Percentiles rank a stretch among this genome's conserved stretches.
These are phyloP conservation scores for sunflower (Helianthus annuus) DNA, from an alignment of 129 eudicot species.

Conservation along the genomic window DNA sequence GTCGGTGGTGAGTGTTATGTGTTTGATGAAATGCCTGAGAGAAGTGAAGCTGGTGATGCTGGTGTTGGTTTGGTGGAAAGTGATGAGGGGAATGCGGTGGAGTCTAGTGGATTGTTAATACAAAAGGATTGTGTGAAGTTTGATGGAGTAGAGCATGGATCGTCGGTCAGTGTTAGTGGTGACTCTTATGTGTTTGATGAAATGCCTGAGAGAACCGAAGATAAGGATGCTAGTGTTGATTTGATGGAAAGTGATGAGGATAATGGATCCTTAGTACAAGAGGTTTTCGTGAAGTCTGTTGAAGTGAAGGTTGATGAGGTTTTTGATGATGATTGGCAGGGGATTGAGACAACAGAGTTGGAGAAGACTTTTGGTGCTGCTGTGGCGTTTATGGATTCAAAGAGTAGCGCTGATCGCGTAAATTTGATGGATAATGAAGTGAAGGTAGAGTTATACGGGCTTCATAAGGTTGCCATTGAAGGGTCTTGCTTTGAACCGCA, in stretches of 20 bases:
- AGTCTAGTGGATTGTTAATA: too few relatives aligned
- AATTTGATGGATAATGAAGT: constrained; percentile 42
- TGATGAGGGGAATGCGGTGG: too few relatives aligned
- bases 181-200: constrained; percentile 54
- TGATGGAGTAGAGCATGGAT: constrained; percentile 21
- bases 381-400: constrained; percentile 51
- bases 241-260: too few relatives aligned
- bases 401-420: constrained; percentile 34
- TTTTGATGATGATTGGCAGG: constrained; percentile 73
- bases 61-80: too few relatives aligned
- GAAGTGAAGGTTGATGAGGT: constrained; percentile 31
- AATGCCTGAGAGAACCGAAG: constrained; percentile 55
- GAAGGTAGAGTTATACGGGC: constrained; percentile 59
- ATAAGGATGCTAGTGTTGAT: too few relatives aligned
- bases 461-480: constrained; percentile 69
- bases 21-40: constrained; percentile 80
- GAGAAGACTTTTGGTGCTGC: constrained; percentile 64
- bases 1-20: not conserved
- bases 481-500: constrained; percentile 62
- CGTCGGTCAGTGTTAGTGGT: not conserved
- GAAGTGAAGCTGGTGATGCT: constrained; percentile 44
- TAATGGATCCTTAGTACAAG: too few relatives aligned
- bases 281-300: not conserved
- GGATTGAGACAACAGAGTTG: constrained; percentile 65
- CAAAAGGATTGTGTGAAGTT: too few relatives aligned